phyloP scores from a whole-genome alignment of 2,329 filamentous ascomycete species.

The Hypoxylon sp. region DNA sequence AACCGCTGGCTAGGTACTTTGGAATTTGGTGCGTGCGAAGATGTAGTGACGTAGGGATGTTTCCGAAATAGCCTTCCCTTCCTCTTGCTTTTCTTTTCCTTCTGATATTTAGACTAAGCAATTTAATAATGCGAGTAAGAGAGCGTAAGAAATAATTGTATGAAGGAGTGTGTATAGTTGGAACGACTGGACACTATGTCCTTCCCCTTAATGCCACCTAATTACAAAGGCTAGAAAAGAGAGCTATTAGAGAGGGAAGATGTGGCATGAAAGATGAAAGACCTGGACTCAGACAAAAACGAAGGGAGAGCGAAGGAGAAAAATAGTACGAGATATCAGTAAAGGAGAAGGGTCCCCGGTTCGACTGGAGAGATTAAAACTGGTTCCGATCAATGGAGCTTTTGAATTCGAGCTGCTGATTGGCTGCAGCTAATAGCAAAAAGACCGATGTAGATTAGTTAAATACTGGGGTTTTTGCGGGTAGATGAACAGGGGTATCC shows the following conservation, averaged over 20 bases:
- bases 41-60: slow-evolving; percentile 27
- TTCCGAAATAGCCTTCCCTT: slow-evolving; percentile 6
- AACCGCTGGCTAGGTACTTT: background rate
- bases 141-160: slow-evolving; percentile 36
- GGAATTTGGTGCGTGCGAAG: background rate
- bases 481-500: slow-evolving; percentile 32
- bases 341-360: slow-evolving; percentile 40
- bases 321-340: slow-evolving; percentile 44
- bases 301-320: slow-evolving; percentile 34
- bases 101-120: slow-evolving; percentile 11
- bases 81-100: slow-evolving; percentile 18
- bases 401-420: slow-evolving; percentile 28
- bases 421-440: slow-evolving; percentile 26
- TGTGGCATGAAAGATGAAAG: slow-evolving; percentile 35
- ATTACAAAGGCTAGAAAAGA: slow-evolving; percentile 45
- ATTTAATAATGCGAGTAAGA: slow-evolving; percentile 31
- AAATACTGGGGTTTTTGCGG: slow-evolving; percentile 41
- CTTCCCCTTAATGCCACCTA: slow-evolving; percentile 43
- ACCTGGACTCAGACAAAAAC: slow-evolving; percentile 31
- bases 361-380: slow-evolving; percentile 45
- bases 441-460: slow-evolving; percentile 44
- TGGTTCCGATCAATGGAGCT: slow-evolving; percentile 39
- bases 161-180: slow-evolving; percentile 51
- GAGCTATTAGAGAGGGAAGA: slow-evolving; percentile 33
- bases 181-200: slow-evolving; percentile 40